Base-by-base conservation (phyloP, 768 basidiomycete genomes). In the Collybia sordida region DNA sequence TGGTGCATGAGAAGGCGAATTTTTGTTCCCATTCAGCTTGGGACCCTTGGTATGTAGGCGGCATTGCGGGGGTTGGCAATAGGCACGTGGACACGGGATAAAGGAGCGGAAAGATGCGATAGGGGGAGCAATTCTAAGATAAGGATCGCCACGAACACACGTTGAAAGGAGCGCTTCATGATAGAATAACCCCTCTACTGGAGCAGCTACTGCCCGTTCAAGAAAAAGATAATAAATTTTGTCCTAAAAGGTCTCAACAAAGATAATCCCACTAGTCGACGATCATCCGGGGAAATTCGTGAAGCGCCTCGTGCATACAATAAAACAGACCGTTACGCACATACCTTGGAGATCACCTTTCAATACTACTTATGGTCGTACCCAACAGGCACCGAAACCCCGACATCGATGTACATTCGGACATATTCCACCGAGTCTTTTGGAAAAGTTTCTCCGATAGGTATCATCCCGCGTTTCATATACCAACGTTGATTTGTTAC, bases 401-500 rank as follows among this genome's bases (percentile, higher is more conserved):
- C 42, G 45, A 55, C 45, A 46, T 59, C 53, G 42, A 57, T 49
- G 42, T 58, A 58, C 82, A 85, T 83, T 44, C 78, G 71, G 54
- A 79, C 64, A 59, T 83, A 86, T 65, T 81, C 70, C 54, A 82
- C 76, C 36, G 66, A 60, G 4, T 72, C 73, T 65, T 83, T 84
- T 65, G 58, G 81, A 61, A 86, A 83, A 0, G 47, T 63, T 15
- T 69, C 63, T 17, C 82, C 82, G 49, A 82, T 79, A n/a, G 67
- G 52, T 19, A 58, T 42, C 61, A 85, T 67, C 2, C 79, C 81
- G 50, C 79, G 73, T 51, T 71, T 77, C 53, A 70, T 61, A 61
- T 84, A 85, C 80, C 82, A 84, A 21, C 12, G 19, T 21, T 46
- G 50, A 34, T 15, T 53, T 18, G 49, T 49, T 15, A 46, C 61